Evolutionary conservation across 2,329 filamentous ascomycete genomes (phyloP), one percentile per base, ranked within the genome.

Genomic region (Ilyonectria sp.): DNA sequence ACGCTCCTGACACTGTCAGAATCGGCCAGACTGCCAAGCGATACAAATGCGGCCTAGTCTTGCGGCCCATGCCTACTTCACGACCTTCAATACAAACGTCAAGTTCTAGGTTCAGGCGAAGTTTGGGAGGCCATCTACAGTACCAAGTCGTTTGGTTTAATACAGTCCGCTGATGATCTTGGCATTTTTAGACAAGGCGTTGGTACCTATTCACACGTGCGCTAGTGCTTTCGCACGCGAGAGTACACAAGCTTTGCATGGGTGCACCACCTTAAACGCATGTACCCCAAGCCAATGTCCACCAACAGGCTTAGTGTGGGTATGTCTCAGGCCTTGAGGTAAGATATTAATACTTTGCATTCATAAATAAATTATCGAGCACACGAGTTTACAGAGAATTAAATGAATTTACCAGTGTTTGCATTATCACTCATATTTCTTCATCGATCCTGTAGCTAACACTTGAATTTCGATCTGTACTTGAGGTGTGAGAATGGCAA

Each of bases 1-100:
- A 63, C 64, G 10, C 55, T 49, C 6, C 54, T 67, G 63, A 66
- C 44, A 66, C 63, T 17, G 37, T 31, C 40, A 47, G 58, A 66
- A 52, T 61, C 23, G 21, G 26, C 26, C 29, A 29, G 23, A 40
- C 8, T 15, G 15, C 17, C 19, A 52, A 57, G 33, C 35, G 52
- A 53, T 44, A 49, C 26, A 35, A 11, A 40, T 21, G 23, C 29
- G 37, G 26, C 58, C 35, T 13, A 26, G 21, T 17, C 13, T 9
- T 35, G 21, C 44, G 23, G 53, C 58, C 53, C 46, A 26, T 35
- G 26, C 23, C 11, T 35, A 53, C 44, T 26, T 53, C 47, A 33
- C 15, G 57, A 35, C 47, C 46, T 9, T 46, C 19, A 29, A 17
- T 37, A 52, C 37, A 37, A 46, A 66, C 10, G 5, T 37, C 21